phyloP scores from a whole-genome alignment of 2,329 filamentous ascomycete genomes.

The Metarhizium robertsii region DNA sequence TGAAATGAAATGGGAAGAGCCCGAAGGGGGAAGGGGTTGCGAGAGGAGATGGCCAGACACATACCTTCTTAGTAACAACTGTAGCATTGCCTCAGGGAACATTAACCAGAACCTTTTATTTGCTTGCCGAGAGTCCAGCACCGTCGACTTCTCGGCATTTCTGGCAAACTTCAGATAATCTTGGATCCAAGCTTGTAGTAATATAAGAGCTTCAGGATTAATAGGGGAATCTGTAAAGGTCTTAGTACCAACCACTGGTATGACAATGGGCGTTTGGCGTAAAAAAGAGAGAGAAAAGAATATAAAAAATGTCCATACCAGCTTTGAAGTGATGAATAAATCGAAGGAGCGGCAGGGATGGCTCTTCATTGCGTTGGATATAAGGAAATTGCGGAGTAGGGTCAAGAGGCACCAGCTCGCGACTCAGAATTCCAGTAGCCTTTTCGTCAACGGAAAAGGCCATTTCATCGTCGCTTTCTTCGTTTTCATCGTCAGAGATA shows the following conservation, averaged over 20 bases:
- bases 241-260: neutral
- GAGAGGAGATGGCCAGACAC: constrained; percentile 8
- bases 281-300: neutral
- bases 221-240: constrained; percentile 26
- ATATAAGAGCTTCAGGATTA: constrained; percentile 34
- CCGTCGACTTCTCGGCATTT: constrained; percentile 21
- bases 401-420: constrained; percentile 22
- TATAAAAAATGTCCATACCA: constrained; percentile 13
- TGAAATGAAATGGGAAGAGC: neutral
- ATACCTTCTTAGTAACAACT: constrained; percentile 29
- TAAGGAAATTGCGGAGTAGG: constrained; percentile 39
- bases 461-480: constrained; percentile 16
- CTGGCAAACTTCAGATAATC: constrained; percentile 34
- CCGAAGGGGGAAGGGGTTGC: neutral
- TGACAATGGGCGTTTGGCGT: neutral
- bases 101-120: constrained; percentile 41
- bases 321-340: constrained; percentile 26
- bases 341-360: constrained; percentile 24
- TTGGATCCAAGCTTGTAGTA: constrained; percentile 41
- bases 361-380: constrained; percentile 20
- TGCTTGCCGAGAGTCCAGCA: constrained; percentile 33
- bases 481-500: constrained; percentile 21
- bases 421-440: constrained; percentile 15
- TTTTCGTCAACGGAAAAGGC: constrained; percentile 22
- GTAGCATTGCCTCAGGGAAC: constrained; percentile 39